Base-by-base conservation (phyloP, 441 rosid genomes). In the Gossypium schwendimanii region DNA sequence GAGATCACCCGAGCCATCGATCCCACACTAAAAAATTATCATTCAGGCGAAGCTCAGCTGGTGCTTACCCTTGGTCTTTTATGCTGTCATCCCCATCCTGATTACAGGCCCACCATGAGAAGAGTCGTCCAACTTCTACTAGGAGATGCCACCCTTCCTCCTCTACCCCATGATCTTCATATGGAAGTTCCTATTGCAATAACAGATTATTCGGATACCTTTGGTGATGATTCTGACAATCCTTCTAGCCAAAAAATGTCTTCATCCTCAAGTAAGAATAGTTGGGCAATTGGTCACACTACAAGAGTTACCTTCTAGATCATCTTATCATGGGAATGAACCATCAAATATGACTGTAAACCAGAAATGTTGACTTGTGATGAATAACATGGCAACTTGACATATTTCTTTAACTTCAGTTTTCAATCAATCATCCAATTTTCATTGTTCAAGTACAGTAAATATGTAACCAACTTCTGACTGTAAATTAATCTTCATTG, bases 11-110 rank as follows among this genome's bases (percentile, higher is more conserved):
- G 7, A 24, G 82, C 78, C 2, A 72, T 64, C 18, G 81, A 77
- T 39, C 73, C 72, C 1, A 69, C 62, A 6, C 60, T 81, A 0
- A 66, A 71, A 1, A 57, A 61, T 53, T 68, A 72, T 11, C 62
- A 75, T 17, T 62, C 71, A 15, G 73, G 67, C 59, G 71, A 83
- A 50, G 71, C 73, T n/a, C 75, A 77, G 71, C 61, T 79, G 62
- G 79, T 81, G 71, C 74, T 81, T 60, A 77, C 66, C 45, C 83
- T 82, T 0, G 85, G 85, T 45, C 39, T 80, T 41, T 33, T 80
- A 28, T 85, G 84, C 7, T 76, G 78, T 0, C 82, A 76, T 73
- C 84, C 77, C 14, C 66, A 73, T 21, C 81, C 71, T 23, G 78
- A 77, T 5, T 18, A 73, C 11, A 80, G 83, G 58, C 86, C 88